A percentile compares a stretch with the other conserved stretches of the same genome.
Evolutionary conservation across 179 eudicot species (phyloP).

Genomic region (Drosera spatulata): DNA sequence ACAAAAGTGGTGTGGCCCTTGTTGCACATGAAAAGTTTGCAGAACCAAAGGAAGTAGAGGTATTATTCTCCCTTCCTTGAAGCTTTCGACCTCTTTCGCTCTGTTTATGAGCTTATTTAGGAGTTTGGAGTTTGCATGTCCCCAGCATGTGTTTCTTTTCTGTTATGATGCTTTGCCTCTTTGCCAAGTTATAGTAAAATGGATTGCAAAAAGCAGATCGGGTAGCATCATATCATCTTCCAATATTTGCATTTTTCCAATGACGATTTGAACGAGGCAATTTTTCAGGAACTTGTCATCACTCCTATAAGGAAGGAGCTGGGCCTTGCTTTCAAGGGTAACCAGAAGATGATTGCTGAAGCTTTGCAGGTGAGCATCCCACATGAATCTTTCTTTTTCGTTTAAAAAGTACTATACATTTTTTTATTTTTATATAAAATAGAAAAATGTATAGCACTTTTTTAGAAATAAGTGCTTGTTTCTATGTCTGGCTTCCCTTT

Average conservation of each 20-base stretch:
- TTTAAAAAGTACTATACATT: no score
- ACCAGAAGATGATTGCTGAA: conserved; percentile 81
- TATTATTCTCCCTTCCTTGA: conserved; percentile 9
- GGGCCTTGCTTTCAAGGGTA: conserved; percentile 92
- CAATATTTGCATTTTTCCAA: not conserved
- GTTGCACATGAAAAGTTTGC: conserved; percentile 85
- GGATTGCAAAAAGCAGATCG: not conserved
- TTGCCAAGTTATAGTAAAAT: not conserved
- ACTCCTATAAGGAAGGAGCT: conserved; percentile 80
- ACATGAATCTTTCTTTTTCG: no score
- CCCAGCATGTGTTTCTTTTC: not conserved
- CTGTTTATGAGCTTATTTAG: not conserved
- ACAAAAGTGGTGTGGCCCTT: conserved; percentile 70
- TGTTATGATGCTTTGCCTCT: not conserved
- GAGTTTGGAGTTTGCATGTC: not conserved
- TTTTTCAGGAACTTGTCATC: conserved; percentile 71
- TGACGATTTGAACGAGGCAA: not conserved
- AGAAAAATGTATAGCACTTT: no score
- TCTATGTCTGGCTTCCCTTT: no score
- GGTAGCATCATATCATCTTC: no score
- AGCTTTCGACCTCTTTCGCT: conserved; percentile 2
- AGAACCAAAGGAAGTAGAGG: conserved; percentile 97
- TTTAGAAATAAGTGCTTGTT: no score
- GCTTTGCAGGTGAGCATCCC: conserved; percentile 60
- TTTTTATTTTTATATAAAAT: no score